phyloP scores from a whole-genome alignment of 2,329 filamentous ascomycete species.

The Calonectria montana region DNA sequence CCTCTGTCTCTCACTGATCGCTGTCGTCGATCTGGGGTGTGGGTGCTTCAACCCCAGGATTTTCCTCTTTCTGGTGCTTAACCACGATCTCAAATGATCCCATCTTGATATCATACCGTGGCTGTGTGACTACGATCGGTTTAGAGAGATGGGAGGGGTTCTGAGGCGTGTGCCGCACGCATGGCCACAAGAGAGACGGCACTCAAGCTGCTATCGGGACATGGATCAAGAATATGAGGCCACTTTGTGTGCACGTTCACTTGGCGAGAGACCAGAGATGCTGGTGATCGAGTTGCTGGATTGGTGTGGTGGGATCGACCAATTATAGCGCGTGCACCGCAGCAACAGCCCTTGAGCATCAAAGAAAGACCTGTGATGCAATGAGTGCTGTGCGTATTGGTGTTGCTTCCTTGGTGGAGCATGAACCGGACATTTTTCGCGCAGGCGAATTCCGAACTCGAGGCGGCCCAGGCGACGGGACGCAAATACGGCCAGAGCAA shows the following conservation, averaged over 20 bases:
- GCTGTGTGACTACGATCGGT: conserved; percentile 10
- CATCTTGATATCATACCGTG: conserved; percentile 23
- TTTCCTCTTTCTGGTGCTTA: conserved; percentile 8
- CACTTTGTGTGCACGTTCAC: conserved; percentile 14
- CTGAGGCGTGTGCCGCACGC: background rate
- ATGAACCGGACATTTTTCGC: background rate
- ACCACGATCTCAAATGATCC: conserved; percentile 17
- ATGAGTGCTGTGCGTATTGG: background rate
- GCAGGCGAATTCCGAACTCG: conserved; percentile 20
- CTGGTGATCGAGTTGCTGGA: background rate
- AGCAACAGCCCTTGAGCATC: background rate
- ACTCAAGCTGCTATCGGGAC: conserved; percentile 6
- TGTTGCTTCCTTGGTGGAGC: conserved; percentile 17
- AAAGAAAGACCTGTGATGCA: background rate
- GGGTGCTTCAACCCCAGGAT: conserved; percentile 14
- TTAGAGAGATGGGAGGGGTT: background rate
- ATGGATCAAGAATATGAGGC: conserved; percentile 15
- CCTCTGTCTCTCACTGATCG: background rate
- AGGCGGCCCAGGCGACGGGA: background rate
- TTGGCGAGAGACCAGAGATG: background rate
- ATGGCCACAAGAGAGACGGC: background rate
- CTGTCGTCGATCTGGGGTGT: conserved; percentile 15
- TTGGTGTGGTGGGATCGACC: background rate
- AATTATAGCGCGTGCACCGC: background rate
- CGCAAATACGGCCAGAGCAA: background rate